Percentiles rank a stretch among this genome's conserved stretches.
Conservation (phyloP, 805 yeast species). For the Deakozyma indianensis region DNA sequence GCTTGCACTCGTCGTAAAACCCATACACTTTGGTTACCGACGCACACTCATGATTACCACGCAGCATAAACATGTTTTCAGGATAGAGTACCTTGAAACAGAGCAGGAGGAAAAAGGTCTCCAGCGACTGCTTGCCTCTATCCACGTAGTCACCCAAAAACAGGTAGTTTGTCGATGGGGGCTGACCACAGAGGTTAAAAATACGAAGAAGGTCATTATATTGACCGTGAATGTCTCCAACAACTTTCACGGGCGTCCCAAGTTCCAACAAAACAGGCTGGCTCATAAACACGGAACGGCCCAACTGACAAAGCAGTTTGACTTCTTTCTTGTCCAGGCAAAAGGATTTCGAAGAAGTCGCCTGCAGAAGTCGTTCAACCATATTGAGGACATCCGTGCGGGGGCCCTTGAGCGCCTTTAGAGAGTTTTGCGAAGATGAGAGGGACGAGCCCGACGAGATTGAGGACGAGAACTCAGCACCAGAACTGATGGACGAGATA, state of each 20-base stretch:
- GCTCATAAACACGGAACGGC: constrained; percentile 42
- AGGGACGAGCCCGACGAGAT: background rate
- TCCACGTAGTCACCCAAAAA: constrained; percentile 93
- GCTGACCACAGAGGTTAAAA: constrained; percentile 86
- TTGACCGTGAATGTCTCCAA: constrained; percentile 92
- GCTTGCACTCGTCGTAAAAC: constrained; percentile 89
- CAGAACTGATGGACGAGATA: background rate
- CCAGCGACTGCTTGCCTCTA: constrained; percentile 86
- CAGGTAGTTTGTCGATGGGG: constrained; percentile 77
- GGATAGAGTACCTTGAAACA: constrained; percentile 91
- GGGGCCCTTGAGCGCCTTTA: background rate
- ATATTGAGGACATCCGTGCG: background rate
- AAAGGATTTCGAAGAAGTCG: background rate
- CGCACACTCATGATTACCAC: constrained; percentile 96
- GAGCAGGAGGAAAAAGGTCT: constrained; percentile 66
- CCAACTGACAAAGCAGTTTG: background rate
- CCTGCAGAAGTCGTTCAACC: background rate
- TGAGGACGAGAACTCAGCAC: background rate
- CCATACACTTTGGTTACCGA: constrained; percentile 91
- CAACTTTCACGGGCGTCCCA: constrained; percentile 72
- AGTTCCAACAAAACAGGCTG: constrained; percentile 81
- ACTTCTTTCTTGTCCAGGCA: background rate
- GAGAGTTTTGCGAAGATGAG: background rate
- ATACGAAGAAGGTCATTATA: constrained; percentile 74
- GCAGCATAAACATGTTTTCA: constrained; percentile 72